These are phyloP conservation scores for Syzygium oleosum DNA, from an alignment of 345 rosid species.

Conservation along the genomic window DNA sequence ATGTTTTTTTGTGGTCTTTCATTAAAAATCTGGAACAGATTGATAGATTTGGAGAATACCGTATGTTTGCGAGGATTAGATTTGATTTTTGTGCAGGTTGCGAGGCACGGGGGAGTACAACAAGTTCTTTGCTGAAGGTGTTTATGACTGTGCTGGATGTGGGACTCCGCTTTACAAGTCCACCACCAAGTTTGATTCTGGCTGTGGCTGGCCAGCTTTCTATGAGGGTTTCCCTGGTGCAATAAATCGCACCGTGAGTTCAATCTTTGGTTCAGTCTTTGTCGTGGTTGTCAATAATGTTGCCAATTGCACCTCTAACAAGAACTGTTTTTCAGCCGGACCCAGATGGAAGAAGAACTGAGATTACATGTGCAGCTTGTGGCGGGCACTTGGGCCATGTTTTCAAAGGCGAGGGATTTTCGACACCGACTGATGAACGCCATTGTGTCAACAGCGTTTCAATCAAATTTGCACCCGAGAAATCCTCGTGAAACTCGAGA, in stretches of 20 bases:
- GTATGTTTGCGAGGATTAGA: background rate
- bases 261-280: background rate
- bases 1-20: background rate
- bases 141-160: slow-evolving; percentile 60
- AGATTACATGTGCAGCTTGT: slow-evolving; percentile 70
- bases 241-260: slow-evolving; percentile 41
- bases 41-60: background rate
- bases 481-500: slow-evolving; percentile 11
- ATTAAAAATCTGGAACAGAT: background rate
- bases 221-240: slow-evolving; percentile 65
- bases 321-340: slow-evolving; percentile 40
- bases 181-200: slow-evolving; percentile 53
- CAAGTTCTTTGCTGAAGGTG: slow-evolving; percentile 44
- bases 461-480: slow-evolving; percentile 41
- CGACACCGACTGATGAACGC: slow-evolving; percentile 51
- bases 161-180: slow-evolving; percentile 56
- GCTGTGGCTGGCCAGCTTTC: slow-evolving; percentile 89
- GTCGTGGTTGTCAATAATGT: background rate
- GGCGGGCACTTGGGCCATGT: slow-evolving; percentile 80
- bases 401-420: slow-evolving; percentile 69
- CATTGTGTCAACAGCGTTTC: slow-evolving; percentile 74
- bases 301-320: background rate
- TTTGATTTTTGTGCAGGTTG: slow-evolving; percentile 6
- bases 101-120: slow-evolving; percentile 48
- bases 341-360: slow-evolving; percentile 62